A percentile compares a stretch with the other conserved stretches of the same genome.
Evolutionary conservation across 495 filamentous ascomycete species (phyloP).

Genomic region (Hypoxylon cercidicola): DNA sequence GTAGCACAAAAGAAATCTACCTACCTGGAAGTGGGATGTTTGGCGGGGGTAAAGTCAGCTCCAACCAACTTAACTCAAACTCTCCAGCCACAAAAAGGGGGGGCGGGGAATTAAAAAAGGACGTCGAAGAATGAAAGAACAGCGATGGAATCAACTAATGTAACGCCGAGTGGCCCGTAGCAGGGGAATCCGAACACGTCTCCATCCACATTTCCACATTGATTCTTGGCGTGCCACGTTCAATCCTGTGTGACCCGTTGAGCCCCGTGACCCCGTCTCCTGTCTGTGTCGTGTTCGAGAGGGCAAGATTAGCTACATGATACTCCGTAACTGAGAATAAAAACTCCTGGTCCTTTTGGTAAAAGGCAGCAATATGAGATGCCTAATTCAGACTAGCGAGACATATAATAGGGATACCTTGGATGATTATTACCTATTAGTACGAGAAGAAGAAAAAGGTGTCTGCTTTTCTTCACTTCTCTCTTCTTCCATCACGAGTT

Average conservation of each 20-base stretch:
- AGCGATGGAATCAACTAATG: slow-evolving; percentile 24
- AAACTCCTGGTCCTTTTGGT: slow-evolving; percentile 14
- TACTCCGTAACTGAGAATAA: slow-evolving; percentile 25
- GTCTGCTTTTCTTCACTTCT: slow-evolving; percentile 14
- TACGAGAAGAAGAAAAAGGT: slow-evolving; percentile 11
- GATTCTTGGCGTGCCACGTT: slow-evolving; percentile 42
- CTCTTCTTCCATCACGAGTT: slow-evolving; percentile 3
- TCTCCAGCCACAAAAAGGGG: slow-evolving; percentile 42
- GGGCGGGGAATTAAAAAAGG: slow-evolving; percentile 29
- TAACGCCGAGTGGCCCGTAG: slow-evolving; percentile 35
- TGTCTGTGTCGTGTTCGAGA: slow-evolving; percentile 39
- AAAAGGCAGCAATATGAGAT: slow-evolving; percentile 38
- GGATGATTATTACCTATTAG: slow-evolving; percentile 16
- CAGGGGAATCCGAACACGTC: slow-evolving; percentile 32
- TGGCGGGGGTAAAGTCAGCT: slow-evolving; percentile 30
- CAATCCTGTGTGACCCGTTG: slow-evolving; percentile 36
- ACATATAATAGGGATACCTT: slow-evolving; percentile 8
- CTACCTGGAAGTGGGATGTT: slow-evolving; percentile 36
- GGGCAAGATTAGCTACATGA: slow-evolving; percentile 9
- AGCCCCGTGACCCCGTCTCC: too few relatives aligned
- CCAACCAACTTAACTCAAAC: slow-evolving; percentile 19
- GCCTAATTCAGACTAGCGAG: slow-evolving; percentile 25
- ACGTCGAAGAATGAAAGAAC: slow-evolving; percentile 39
- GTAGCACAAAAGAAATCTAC: slow-evolving; percentile 14
- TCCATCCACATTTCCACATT: slow-evolving; percentile 39